Evolutionary conservation across 148 eudicot species (phyloP).

Genomic region (Rhododendron kiyosumense): DNA sequence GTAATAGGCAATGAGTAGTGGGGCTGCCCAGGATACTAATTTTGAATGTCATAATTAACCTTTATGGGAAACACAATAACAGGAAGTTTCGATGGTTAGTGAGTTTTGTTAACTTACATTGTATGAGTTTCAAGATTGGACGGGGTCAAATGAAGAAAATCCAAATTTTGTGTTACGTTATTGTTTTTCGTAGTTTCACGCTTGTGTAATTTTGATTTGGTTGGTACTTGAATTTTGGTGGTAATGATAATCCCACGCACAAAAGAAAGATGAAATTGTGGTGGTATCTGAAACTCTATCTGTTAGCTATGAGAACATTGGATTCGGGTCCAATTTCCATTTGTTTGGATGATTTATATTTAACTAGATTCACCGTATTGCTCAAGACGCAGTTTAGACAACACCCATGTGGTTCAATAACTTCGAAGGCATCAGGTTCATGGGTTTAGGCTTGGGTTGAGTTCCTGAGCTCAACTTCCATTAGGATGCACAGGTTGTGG

Average conservation of each 20-base stretch:
- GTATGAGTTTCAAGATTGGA: neutral
- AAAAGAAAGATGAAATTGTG: neutral
- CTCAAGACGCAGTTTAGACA: neutral
- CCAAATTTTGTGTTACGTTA: neutral
- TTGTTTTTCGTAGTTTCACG: neutral
- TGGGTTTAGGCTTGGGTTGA: neutral
- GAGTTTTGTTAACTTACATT: neutral
- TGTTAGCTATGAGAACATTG: neutral
- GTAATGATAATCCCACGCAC: neutral
- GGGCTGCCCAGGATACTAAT: neutral
- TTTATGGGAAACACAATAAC: neutral
- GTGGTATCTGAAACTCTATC: neutral
- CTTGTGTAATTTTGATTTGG: neutral
- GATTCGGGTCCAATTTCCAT: neutral
- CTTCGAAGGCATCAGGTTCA: neutral
- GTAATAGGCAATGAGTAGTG: neutral
- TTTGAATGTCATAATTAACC: neutral
- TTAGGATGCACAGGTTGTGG: neutral
- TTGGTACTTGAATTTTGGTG: neutral
- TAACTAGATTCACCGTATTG: neutral
- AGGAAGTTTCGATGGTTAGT: neutral
- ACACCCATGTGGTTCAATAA: neutral
- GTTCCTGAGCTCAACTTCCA: neutral
- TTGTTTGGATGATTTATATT: neutral
- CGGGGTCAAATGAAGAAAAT: neutral